Conservation (phyloP, 768 basidiomycete species). For the Amanita phalloides region DNA sequence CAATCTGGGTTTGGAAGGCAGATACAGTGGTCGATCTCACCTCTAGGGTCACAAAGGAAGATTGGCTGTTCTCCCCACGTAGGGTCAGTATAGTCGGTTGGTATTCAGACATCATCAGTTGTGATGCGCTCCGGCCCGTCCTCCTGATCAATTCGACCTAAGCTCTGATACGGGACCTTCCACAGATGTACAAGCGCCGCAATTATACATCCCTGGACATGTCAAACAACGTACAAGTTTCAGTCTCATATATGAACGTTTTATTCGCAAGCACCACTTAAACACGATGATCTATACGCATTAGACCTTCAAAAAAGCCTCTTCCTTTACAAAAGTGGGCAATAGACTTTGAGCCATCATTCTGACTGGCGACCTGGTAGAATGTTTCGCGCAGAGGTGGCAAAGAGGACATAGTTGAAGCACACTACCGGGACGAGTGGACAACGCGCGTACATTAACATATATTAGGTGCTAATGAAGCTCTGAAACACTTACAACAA, state of each 20-base stretch:
- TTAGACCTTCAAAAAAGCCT: too few species aligned
- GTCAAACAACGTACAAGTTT: too few species aligned
- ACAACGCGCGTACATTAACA: background rate
- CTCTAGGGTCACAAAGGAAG: background rate
- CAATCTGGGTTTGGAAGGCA: constrained; percentile 4
- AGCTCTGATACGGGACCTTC: background rate
- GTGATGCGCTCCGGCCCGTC: background rate
- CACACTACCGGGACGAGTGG: background rate
- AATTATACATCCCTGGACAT: background rate
- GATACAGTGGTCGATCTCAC: background rate
- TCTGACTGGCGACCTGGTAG: too few species aligned
- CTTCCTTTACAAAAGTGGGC: too few species aligned
- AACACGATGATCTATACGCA: too few species aligned
- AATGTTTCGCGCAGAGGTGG: too few species aligned
- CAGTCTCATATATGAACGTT: too few species aligned
- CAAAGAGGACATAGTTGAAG: background rate
- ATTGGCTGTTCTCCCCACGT: background rate
- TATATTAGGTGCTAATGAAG: background rate
- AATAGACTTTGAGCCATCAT: too few species aligned
- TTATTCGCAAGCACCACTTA: too few species aligned
- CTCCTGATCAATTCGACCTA: background rate
- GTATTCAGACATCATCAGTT: constrained; percentile 30
- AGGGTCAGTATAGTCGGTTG: constrained; percentile 43
- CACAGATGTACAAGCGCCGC: background rate
- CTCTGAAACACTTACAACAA: background rate